Conservation (phyloP, 2,329 filamentous ascomycete species). For the Ascochyta viciae-villosae region DNA sequence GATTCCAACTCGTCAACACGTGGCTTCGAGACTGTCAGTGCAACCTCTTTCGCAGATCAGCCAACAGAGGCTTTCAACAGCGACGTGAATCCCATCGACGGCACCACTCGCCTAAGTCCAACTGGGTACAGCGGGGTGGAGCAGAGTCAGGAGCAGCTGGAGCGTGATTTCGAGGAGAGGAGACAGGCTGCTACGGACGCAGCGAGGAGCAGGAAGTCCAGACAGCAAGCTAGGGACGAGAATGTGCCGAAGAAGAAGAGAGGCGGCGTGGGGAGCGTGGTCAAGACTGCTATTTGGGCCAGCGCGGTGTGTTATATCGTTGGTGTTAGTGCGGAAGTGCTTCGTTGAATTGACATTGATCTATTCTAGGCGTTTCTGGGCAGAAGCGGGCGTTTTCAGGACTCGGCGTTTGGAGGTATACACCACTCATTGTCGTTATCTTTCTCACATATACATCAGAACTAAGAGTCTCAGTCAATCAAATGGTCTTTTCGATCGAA, state of each 20-base stretch:
- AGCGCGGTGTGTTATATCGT: constrained; percentile 40
- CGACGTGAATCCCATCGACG: constrained; percentile 45
- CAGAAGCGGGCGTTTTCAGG: neutral
- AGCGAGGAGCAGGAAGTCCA: constrained; percentile 7
- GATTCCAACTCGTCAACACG: constrained; percentile 15
- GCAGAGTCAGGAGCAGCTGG: constrained; percentile 30
- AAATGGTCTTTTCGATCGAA: no score
- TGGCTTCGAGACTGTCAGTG: constrained; percentile 11
- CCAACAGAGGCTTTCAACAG: neutral
- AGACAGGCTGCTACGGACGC: constrained; percentile 24
- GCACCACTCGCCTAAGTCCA: constrained; percentile 39
- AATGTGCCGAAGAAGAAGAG: constrained; percentile 10
- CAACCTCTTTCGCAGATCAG: neutral
- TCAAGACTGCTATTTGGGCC: constrained; percentile 42
- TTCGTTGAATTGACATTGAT: neutral
- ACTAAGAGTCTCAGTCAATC: no score
- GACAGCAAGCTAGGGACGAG: constrained; percentile 6
- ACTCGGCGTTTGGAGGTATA: constrained; percentile 4
- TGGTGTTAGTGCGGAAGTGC: constrained; percentile 41
- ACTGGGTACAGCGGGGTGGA: constrained; percentile 44
- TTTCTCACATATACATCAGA: no score
- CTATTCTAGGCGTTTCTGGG: neutral
- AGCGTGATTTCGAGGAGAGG: constrained; percentile 33
- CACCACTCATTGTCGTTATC: neutral
- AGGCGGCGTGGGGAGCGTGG: constrained; percentile 29